Percentiles rank a stretch among this genome's conserved stretches.
These are phyloP conservation scores for Xylaria grammica DNA, from an alignment of 495 filamentous ascomycete genomes.

Conservation along the genomic window DNA sequence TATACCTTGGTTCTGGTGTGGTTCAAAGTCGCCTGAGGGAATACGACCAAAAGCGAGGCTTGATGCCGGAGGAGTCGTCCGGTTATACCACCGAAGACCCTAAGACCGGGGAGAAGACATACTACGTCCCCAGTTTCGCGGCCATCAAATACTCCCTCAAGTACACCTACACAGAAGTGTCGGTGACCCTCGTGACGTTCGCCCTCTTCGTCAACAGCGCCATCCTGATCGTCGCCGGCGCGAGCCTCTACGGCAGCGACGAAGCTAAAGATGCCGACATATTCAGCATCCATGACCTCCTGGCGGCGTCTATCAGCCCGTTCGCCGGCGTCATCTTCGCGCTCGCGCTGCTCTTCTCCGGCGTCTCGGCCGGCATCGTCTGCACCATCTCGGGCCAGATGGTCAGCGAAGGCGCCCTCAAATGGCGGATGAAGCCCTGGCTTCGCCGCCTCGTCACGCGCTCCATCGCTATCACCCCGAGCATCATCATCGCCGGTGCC, in stretches of 20 bases:
- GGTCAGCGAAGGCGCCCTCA: constrained; percentile 78
- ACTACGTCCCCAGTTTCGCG: constrained; percentile 76
- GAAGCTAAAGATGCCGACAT: constrained; percentile 70
- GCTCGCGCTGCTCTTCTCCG: constrained; percentile 76
- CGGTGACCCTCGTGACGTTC: constrained; percentile 83
- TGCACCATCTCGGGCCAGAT: constrained; percentile 87
- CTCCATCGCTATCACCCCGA: constrained; percentile 78
- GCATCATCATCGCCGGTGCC: constrained; percentile 81
- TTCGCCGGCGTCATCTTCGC: constrained; percentile 77
- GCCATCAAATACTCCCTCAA: constrained; percentile 81
- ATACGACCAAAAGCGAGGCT: constrained; percentile 70
- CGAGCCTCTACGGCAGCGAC: constrained; percentile 68
- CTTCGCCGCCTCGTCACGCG: constrained; percentile 71
- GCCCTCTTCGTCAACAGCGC: constrained; percentile 93
- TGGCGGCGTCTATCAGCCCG: constrained; percentile 70
- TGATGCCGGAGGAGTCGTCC: constrained; percentile 47
- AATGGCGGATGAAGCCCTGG: constrained; percentile 74
- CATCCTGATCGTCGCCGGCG: constrained; percentile 88
- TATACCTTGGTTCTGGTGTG: constrained; percentile 88
- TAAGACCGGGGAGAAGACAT: constrained; percentile 50
- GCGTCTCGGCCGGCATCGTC: constrained; percentile 77
- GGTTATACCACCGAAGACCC: constrained; percentile 32
- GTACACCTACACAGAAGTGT: constrained; percentile 77
- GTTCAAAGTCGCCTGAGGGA: constrained; percentile 82
- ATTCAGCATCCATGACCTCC: constrained; percentile 81